Conservation (phyloP, 2,329 filamentous ascomycete genomes). For the Fusarium goolgardi region DNA sequence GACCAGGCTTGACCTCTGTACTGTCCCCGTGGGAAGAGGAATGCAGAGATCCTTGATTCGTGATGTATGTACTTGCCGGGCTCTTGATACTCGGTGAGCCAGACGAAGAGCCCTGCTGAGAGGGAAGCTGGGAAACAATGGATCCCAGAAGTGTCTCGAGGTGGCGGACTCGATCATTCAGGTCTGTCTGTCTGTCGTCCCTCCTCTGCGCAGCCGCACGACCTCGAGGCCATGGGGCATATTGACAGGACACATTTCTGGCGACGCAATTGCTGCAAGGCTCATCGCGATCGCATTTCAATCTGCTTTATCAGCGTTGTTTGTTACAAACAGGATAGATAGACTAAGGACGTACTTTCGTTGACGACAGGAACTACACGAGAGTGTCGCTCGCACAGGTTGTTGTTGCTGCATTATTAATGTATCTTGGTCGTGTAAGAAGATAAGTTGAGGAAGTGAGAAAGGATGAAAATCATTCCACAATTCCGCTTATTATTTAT, state of each 20-base stretch:
- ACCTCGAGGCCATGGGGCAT: constrained; percentile 24
- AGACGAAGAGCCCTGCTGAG: background rate
- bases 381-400: constrained; percentile 14
- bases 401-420: constrained; percentile 5
- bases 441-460: background rate
- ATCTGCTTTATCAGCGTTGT: constrained; percentile 2
- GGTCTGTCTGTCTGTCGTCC: constrained; percentile 10
- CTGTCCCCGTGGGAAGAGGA: constrained; percentile 3
- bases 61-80: background rate
- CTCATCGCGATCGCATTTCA: constrained; percentile 41
- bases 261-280: constrained; percentile 38
- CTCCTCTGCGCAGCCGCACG: constrained; percentile 16
- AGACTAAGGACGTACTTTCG: constrained; percentile 12
- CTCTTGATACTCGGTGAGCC: constrained; percentile 11
- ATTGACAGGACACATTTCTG: constrained; percentile 32
- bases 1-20: constrained; percentile 24
- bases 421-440: background rate
- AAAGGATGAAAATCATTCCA: background rate
- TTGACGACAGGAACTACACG: constrained; percentile 29
- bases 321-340: background rate
- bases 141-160: constrained; percentile 35
- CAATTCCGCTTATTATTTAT: background rate
- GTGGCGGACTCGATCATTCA: constrained; percentile 31
- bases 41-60: background rate
- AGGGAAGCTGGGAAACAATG: constrained; percentile 32